These are phyloP conservation scores for Westerdykella ornata DNA, from an alignment of 2,329 filamentous ascomycete genomes.

Conservation along the genomic window DNA sequence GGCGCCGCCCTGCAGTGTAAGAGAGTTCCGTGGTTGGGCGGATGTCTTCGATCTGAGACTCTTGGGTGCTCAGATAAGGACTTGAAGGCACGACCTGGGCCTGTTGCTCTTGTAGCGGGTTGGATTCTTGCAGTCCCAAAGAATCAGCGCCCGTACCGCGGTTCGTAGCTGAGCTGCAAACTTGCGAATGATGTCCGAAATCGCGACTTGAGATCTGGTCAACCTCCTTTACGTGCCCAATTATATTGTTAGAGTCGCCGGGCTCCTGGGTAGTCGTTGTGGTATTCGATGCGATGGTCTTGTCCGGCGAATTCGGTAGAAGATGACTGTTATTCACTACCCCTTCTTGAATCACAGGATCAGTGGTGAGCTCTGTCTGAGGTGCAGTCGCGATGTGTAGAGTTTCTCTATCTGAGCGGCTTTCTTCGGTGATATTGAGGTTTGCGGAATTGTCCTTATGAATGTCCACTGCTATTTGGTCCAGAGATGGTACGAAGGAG, in stretches of 20 bases:
- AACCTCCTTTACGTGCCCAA: not conserved
- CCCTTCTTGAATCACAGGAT: not conserved
- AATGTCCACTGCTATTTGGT: no score
- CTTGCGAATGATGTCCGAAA: not conserved
- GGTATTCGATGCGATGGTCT: not conserved
- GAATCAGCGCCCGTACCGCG: not conserved
- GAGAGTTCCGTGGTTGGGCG: conserved; percentile 13
- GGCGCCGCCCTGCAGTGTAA: not conserved
- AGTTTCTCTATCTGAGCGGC: no score
- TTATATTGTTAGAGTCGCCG: not conserved
- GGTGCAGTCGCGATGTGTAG: no score
- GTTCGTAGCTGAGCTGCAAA: not conserved
- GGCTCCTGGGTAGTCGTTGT: not conserved
- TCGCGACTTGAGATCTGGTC: not conserved
- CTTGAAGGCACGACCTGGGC: conserved; percentile 18
- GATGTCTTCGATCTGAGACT: conserved; percentile 13
- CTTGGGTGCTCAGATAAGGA: conserved; percentile 14
- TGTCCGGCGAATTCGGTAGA: not conserved
- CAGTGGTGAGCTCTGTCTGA: no score
- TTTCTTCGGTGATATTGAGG: no score
- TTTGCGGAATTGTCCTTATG: no score
- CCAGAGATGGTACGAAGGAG: no score
- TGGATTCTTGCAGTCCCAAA: not conserved
- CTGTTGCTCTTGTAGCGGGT: conserved; percentile 14
- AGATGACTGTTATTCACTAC: not conserved